Evolutionary conservation across 495 filamentous ascomycete genomes (phyloP), one percentile per base, ranked within the genome.

Genomic region (Penicillium crystallinum): DNA sequence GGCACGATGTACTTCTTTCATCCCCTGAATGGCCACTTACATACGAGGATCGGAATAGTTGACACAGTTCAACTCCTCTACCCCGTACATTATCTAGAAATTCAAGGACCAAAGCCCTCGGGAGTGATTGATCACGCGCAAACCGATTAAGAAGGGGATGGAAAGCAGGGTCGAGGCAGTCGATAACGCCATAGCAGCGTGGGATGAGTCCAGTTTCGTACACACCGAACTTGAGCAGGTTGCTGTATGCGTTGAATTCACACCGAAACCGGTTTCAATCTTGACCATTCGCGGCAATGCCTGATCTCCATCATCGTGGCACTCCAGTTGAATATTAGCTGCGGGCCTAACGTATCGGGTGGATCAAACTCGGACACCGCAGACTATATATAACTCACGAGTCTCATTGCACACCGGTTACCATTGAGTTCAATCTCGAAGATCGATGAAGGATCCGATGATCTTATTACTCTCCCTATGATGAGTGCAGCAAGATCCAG

Each of bases 261-360:
- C 57, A 57, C 44, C 60, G 57, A 49, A 59, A 63, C 12, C 57
- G 55, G 27, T 59, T 59, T 29, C 61, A 30, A 49, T 67, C 61
- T 29, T 57, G 55, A 29, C 63, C 55, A 42, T 46, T 61, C 14
- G 49, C 43, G 6, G 52, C 53, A 47, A 55, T 62, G 19, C 64
- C 35, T 30, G 44, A 14, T 46, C 44, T 14, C 44, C 31, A 19
- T 46, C 36, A 21, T 27, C 21, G 37, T 54, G 52, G 38, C 49
- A 54, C 23, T 27, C n/a, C n/a, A n/a, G n/a, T n/a, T n/a, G 23
- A 27, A 27, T 27, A 27, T 3, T 27, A 27, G 23, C 23, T 27
- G 23, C n/a, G n/a, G n/a, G n/a, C n/a, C n/a, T n/a, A n/a, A n/a
- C n/a, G n/a, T n/a, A n/a, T n/a, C n/a, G n/a, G n/a, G n/a, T n/a